These are phyloP conservation scores for Macrolepiota fuliginosa DNA, from an alignment of 768 basidiomycete genomes.

Conservation along the genomic window DNA sequence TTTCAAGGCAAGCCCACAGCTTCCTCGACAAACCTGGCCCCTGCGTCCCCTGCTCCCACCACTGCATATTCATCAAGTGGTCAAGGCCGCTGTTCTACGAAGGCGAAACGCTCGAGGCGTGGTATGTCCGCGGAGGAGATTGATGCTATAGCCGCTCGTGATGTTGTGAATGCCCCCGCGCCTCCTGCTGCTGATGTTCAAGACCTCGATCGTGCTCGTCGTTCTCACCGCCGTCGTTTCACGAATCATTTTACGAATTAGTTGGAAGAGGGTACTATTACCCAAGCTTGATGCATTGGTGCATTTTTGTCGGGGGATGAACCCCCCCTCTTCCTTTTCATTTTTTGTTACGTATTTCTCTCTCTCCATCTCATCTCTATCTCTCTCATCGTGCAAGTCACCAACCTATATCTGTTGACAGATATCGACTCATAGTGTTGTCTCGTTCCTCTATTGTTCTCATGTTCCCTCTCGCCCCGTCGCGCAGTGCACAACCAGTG, in stretches of 20 bases:
- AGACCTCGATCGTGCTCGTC: neutral
- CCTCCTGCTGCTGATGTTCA: neutral
- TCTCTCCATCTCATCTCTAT: neutral
- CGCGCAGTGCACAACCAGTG: neutral
- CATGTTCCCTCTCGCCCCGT: neutral
- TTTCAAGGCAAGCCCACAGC: neutral
- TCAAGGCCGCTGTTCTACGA: neutral
- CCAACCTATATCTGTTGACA: constrained; percentile 1
- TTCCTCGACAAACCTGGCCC: neutral
- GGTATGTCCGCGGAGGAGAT: neutral
- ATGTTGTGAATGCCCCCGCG: neutral
- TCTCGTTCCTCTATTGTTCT: neutral
- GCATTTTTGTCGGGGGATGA: too few species aligned
- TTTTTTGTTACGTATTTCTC: neutral
- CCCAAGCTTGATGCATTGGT: neutral
- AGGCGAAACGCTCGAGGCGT: neutral
- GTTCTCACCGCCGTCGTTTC: constrained; percentile 7
- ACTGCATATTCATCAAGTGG: neutral
- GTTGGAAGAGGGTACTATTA: neutral
- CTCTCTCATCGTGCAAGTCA: neutral
- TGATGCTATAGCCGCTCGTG: neutral
- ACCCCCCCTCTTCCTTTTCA: neutral
- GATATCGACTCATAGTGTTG: neutral
- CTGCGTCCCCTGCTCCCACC: too few species aligned
- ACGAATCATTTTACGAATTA: neutral